Evolutionary conservation across 345 rosid species (phyloP).

Genomic region (Arabidopsis thaliana): TAIR10.1 NC_003076.8:6620001-6620500

Average conservation of each 20-base stretch:
- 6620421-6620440: slow-evolving; percentile 68
- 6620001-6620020: slow-evolving; percentile 72
- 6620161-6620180: slow-evolving; percentile 74
- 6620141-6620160: slow-evolving; percentile 84
- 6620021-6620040: slow-evolving; percentile 80
- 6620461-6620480: slow-evolving; percentile 68
- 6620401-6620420: slow-evolving; percentile 65
- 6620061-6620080: slow-evolving; percentile 80
- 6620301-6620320: slow-evolving; percentile 66
- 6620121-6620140: slow-evolving; percentile 76
- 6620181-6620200: slow-evolving; percentile 79
- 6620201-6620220: slow-evolving; percentile 77
- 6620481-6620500: slow-evolving; percentile 61
- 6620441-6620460: slow-evolving; percentile 74
- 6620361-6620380: slow-evolving; percentile 79
- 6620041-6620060: slow-evolving; percentile 67
- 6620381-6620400: slow-evolving; percentile 73
- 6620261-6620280: slow-evolving; percentile 75
- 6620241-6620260: slow-evolving; percentile 68
- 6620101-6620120: slow-evolving; percentile 89
- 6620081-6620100: slow-evolving; percentile 87
- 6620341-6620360: slow-evolving; percentile 83
- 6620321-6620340: slow-evolving; percentile 74
- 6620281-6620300: slow-evolving; percentile 69
- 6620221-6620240: slow-evolving; percentile 92